Evolutionary conservation across 352 stramenopile genomes (phyloP).

Genomic region (Pythium sukuiense): DNA sequence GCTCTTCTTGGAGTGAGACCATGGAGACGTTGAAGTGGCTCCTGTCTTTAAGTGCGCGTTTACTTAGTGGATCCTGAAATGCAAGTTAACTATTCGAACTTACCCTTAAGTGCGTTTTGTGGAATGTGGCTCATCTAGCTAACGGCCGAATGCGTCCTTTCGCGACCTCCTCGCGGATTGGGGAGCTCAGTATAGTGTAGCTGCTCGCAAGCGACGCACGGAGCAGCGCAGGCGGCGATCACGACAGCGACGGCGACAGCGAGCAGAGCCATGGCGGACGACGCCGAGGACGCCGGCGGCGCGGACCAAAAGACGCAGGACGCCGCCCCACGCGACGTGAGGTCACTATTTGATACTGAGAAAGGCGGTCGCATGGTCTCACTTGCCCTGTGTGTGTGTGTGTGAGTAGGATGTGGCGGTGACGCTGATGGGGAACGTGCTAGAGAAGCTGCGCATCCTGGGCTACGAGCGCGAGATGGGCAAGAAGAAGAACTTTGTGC

Average conservation of each 20-base stretch:
- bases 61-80: slow-evolving; percentile 23
- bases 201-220: neutral
- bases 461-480: slow-evolving; percentile 76
- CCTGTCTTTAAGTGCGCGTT: slow-evolving; percentile 20
- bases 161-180: neutral
- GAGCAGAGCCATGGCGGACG: slow-evolving; percentile 30
- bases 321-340: slow-evolving; percentile 29
- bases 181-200: neutral
- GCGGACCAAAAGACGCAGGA: slow-evolving; percentile 29
- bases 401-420: slow-evolving; percentile 64
- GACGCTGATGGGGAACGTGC: slow-evolving; percentile 79
- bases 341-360: neutral
- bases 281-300: slow-evolving; percentile 31
- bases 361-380: neutral
- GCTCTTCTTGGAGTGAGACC: neutral
- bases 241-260: slow-evolving; percentile 8
- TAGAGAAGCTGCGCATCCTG: slow-evolving; percentile 82
- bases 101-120: neutral
- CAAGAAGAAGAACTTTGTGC: slow-evolving; percentile 71
- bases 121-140: neutral
- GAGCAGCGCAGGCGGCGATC: neutral
- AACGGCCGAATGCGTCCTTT: slow-evolving; percentile 4
- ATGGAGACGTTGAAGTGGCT: slow-evolving; percentile 8
- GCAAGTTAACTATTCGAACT: slow-evolving; percentile 16
- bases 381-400: neutral